A percentile compares a stretch with the other conserved stretches of the same genome.
phyloP scores from a whole-genome alignment of 2,329 filamentous ascomycete species.

The Cryphonectria carpinicola region DNA sequence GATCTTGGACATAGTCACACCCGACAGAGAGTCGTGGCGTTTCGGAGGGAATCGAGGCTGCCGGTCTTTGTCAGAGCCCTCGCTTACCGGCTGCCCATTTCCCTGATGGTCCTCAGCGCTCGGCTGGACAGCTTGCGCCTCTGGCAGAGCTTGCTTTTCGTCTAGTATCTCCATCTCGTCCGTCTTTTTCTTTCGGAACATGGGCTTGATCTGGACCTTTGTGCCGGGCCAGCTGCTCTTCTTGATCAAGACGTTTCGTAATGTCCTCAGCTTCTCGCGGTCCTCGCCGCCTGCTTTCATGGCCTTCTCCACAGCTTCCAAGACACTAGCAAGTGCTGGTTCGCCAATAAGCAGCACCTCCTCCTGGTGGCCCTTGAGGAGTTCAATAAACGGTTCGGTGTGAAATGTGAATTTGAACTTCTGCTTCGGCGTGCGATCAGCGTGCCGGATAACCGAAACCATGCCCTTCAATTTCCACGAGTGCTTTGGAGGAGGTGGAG shows the following conservation, averaged over 20 bases:
- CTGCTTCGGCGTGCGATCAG: conserved; percentile 96
- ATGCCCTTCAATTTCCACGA: conserved; percentile 99
- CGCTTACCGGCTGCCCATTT: conserved; percentile 12
- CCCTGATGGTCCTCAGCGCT: background rate
- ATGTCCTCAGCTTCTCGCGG: conserved; percentile 77
- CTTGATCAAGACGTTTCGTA: conserved; percentile 86
- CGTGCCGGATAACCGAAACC: conserved; percentile 94
- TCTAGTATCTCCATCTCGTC: conserved; percentile 54
- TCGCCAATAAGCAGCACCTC: conserved; percentile 94
- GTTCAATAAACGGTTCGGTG: conserved; percentile 90
- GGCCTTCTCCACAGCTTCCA: conserved; percentile 83
- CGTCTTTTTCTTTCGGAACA: conserved; percentile 89
- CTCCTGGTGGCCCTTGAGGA: conserved; percentile 93
- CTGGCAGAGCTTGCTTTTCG: conserved; percentile 37
- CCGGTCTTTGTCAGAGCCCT: conserved; percentile 28
- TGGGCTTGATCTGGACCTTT: conserved; percentile 98
- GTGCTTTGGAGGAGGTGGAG: conserved; percentile 78
- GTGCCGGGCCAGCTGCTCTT: conserved; percentile 95
- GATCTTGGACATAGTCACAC: conserved; percentile 89
- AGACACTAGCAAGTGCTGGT: conserved; percentile 84
- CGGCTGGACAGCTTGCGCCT: conserved; percentile 23
- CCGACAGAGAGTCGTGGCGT: conserved; percentile 83
- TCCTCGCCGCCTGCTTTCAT: conserved; percentile 83
- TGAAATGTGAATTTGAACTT: conserved; percentile 99
- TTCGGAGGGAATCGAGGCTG: conserved; percentile 53